These are phyloP conservation scores for Termitomyces sp. DNA, from an alignment of 768 basidiomycete genomes.

Conservation along the genomic window DNA sequence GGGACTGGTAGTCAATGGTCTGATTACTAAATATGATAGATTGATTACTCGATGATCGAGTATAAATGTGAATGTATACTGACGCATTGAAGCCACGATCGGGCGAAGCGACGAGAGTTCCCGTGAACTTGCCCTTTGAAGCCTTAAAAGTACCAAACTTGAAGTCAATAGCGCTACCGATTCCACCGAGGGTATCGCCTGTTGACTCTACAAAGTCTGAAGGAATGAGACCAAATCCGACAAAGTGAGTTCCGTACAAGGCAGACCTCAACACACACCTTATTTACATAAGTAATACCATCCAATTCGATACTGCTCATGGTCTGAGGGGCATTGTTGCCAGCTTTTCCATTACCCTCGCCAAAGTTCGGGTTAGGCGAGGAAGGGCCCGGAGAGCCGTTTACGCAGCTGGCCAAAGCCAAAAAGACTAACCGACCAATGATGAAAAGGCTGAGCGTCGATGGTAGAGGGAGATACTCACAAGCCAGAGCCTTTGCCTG, in stretches of 20 bases:
- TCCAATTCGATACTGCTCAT: background rate
- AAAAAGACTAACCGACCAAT: too few species aligned
- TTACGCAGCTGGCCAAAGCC: too few species aligned
- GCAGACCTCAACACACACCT: background rate
- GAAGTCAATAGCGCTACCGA: conserved; percentile 57
- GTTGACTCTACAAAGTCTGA: conserved; percentile 51
- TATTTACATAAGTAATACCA: conserved; percentile 7
- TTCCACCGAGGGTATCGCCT: conserved; percentile 55
- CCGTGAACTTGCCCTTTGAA: conserved; percentile 31
- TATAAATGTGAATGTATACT: conserved; percentile 14
- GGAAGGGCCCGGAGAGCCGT: too few species aligned
- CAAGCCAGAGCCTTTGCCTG: too few species aligned
- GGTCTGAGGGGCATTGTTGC: too few species aligned
- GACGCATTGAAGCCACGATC: conserved; percentile 58
- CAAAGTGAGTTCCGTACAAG: conserved; percentile 19
- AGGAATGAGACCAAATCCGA: conserved; percentile 58
- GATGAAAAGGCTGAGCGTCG: too few species aligned
- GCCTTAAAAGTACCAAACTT: conserved; percentile 36
- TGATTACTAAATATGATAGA: conserved; percentile 27
- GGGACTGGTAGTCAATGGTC: conserved; percentile 55
- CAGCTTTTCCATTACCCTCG: too few species aligned
- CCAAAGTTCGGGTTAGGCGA: too few species aligned
- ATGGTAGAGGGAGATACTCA: too few species aligned
- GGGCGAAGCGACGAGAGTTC: conserved; percentile 43
- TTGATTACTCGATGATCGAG: background rate